Percentiles rank a stretch among this genome's conserved stretches.
Conservation (phyloP, 768 basidiomycete species). For the Daedalea quercina region DNA sequence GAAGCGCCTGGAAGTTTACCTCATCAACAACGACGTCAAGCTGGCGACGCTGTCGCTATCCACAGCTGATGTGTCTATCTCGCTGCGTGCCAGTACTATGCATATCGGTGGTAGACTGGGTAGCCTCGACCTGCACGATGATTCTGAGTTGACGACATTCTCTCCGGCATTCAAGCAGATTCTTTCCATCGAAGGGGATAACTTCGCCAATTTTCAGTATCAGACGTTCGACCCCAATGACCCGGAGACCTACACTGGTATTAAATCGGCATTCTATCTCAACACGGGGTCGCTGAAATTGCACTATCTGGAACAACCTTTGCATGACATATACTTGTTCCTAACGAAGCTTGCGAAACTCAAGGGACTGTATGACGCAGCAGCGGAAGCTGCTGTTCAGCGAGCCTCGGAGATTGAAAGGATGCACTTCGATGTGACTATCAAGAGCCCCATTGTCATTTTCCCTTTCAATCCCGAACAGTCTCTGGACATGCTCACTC, state of each 20-base stretch:
- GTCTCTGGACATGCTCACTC: constrained; percentile 63
- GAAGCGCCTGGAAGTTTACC: constrained; percentile 44
- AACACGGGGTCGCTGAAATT: constrained; percentile 86
- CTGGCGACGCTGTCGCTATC: constrained; percentile 87
- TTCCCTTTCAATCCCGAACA: constrained; percentile 66
- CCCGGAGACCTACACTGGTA: constrained; percentile 58
- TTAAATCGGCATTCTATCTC: constrained; percentile 78
- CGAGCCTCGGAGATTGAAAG: constrained; percentile 87
- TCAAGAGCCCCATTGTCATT: constrained; percentile 88
- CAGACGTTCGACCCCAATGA: constrained; percentile 80
- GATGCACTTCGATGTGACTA: constrained; percentile 87
- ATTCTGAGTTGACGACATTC: constrained; percentile 45
- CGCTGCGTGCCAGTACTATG: constrained; percentile 68
- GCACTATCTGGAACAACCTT: constrained; percentile 83
- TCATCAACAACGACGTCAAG: constrained; percentile 62
- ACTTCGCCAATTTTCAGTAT: constrained; percentile 91
- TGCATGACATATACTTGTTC: constrained; percentile 84
- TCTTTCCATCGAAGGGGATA: constrained; percentile 88
- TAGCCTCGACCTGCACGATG: constrained; percentile 74
- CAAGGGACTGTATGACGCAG: constrained; percentile 92
- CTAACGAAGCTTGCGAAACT: constrained; percentile 80
- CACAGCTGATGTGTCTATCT: constrained; percentile 79
- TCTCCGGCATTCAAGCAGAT: constrained; percentile 74
- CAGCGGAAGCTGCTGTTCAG: constrained; percentile 88
- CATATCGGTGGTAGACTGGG: constrained; percentile 78